Evolutionary conservation across 2,329 filamentous ascomycete genomes (phyloP).

Genomic region (Colletotrichum spaethianum): DNA sequence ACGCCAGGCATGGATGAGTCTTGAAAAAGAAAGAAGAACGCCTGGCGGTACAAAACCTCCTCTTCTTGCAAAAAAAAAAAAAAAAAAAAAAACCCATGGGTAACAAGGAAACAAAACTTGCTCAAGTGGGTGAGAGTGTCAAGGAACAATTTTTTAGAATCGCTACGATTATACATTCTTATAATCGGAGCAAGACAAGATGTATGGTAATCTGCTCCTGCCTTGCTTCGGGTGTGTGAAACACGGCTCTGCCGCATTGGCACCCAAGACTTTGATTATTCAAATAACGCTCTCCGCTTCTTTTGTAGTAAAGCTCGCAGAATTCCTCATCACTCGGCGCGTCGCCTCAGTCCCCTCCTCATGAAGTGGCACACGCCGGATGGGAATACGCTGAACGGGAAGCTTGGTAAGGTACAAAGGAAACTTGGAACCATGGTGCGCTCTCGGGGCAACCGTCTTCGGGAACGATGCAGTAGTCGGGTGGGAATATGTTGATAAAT

Average conservation of each 20-base stretch:
- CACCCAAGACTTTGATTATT: slow-evolving; percentile 9
- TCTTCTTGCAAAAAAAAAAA: background rate
- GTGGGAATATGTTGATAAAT: slow-evolving; percentile 38
- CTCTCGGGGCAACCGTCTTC: slow-evolving; percentile 30
- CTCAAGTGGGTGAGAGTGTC: background rate
- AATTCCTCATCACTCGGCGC: slow-evolving; percentile 9
- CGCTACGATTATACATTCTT: slow-evolving; percentile 40
- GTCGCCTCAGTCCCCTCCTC: background rate
- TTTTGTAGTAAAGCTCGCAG: background rate
- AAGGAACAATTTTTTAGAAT: slow-evolving; percentile 12
- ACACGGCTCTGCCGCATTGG: slow-evolving; percentile 29
- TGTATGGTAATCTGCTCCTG: background rate
- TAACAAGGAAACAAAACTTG: background rate
- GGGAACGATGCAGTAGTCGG: slow-evolving; percentile 16
- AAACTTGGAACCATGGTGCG: slow-evolving; percentile 27
- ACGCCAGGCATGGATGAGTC: slow-evolving; percentile 1
- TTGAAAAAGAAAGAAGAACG: background rate
- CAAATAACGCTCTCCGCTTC: slow-evolving; percentile 11
- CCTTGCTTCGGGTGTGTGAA: background rate
- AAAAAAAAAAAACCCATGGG: too few relatives aligned
- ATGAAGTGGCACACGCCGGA: slow-evolving; percentile 16
- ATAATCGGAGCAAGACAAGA: slow-evolving; percentile 23
- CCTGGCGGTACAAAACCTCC: background rate
- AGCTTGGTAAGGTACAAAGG: slow-evolving; percentile 27
- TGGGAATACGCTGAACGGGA: slow-evolving; percentile 17